phyloP scores from a whole-genome alignment of 352 stramenopile species.

The Phytopythium oedochilum region DNA sequence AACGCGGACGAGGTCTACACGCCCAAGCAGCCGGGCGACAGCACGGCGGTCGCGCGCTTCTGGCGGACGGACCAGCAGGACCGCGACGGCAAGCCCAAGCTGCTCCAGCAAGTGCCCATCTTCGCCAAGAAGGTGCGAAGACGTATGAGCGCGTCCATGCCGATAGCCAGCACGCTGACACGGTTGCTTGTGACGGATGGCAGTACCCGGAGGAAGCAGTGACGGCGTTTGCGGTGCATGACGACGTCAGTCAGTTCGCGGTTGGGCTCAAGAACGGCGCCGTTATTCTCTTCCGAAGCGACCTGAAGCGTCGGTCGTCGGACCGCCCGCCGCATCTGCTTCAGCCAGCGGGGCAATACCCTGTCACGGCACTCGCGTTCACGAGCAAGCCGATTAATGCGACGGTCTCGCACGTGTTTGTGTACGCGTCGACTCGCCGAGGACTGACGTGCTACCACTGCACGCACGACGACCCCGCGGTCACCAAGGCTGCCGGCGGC shows the following conservation, averaged over 20 bases:
- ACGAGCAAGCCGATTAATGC: constrained; percentile 71
- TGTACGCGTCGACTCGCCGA: constrained; percentile 75
- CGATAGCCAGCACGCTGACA: not conserved
- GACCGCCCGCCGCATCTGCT: constrained; percentile 67
- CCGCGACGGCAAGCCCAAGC: constrained; percentile 76
- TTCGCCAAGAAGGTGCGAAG: constrained; percentile 70
- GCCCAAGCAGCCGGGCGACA: constrained; percentile 57
- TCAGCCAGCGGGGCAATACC: constrained; percentile 74
- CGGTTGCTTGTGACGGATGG: not conserved
- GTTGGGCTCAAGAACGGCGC: constrained; percentile 80
- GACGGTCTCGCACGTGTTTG: constrained; percentile 58
- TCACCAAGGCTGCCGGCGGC: constrained; percentile 67
- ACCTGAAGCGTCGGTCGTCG: constrained; percentile 62
- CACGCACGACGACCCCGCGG: constrained; percentile 72
- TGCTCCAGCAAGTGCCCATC: constrained; percentile 82
- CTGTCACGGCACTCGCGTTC: constrained; percentile 74
- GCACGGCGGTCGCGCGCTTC: constrained; percentile 73
- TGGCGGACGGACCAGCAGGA: constrained; percentile 89
- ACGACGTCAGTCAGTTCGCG: constrained; percentile 78
- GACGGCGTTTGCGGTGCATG: constrained; percentile 80
- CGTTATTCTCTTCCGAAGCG: constrained; percentile 78
- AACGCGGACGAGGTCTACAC: constrained; percentile 70
- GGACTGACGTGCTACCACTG: constrained; percentile 84
- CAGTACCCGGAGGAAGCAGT: constrained; percentile 83
- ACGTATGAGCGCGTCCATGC: not conserved